phyloP scores from a whole-genome alignment of 2,329 filamentous ascomycete genomes.

The Pseudogymnoascus verrucosus region DNA sequence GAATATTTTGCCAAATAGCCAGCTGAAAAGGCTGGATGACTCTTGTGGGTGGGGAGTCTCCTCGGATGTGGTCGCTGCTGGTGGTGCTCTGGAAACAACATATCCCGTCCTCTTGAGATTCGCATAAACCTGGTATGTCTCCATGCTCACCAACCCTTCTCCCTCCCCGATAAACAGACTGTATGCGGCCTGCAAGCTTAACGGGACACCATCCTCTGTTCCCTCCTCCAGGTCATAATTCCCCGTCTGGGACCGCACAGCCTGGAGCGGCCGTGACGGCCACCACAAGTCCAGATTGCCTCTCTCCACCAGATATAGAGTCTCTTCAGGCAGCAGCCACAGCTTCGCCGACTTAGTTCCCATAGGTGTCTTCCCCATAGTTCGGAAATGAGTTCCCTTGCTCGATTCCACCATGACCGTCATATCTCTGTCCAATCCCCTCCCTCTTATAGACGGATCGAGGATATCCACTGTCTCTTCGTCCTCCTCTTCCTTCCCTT shows the following conservation, averaged over 20 bases:
- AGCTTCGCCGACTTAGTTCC: slow-evolving; percentile 53
- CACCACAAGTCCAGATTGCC: slow-evolving; percentile 83
- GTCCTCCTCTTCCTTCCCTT: slow-evolving; percentile 14
- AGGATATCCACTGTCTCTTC: slow-evolving; percentile 18
- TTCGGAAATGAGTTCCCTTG: slow-evolving; percentile 64
- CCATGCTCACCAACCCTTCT: slow-evolving; percentile 57
- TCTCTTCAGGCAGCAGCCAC: slow-evolving; percentile 88
- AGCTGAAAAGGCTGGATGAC: slow-evolving; percentile 21
- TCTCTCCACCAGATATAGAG: slow-evolving; percentile 79
- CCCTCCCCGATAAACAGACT: slow-evolving; percentile 70
- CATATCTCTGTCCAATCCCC: slow-evolving; percentile 46
- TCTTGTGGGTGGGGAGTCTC: slow-evolving; percentile 6
- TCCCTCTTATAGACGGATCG: slow-evolving; percentile 45
- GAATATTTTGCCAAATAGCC: slow-evolving; percentile 26
- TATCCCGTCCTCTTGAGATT: slow-evolving; percentile 79
- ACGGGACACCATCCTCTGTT: slow-evolving; percentile 61
- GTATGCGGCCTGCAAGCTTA: slow-evolving; percentile 89
- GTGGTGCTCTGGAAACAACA: slow-evolving; percentile 62
- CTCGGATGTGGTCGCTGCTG: slow-evolving; percentile 11
- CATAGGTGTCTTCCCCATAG: slow-evolving; percentile 61
- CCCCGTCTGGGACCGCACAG: slow-evolving; percentile 27
- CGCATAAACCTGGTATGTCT: slow-evolving; percentile 82
- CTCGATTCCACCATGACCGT: slow-evolving; percentile 63
- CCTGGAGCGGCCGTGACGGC: slow-evolving; percentile 50
- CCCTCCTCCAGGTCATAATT: slow-evolving; percentile 34